Conservation (phyloP, 768 basidiomycete genomes). For the Auricularia cornea region DNA sequence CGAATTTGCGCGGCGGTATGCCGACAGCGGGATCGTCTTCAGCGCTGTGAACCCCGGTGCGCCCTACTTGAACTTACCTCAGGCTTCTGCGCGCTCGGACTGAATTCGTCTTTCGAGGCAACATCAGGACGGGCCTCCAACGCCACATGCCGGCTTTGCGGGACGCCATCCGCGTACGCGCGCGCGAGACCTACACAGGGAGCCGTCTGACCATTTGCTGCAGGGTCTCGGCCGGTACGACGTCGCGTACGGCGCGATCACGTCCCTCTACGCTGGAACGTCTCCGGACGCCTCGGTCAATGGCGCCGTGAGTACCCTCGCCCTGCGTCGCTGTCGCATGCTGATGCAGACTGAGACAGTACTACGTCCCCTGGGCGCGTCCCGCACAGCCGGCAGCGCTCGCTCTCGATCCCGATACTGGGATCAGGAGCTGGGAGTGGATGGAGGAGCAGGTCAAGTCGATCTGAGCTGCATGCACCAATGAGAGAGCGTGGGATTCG, state of each 20-base stretch:
- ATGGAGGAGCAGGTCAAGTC: conserved; percentile 37
- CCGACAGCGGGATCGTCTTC: conserved; percentile 9
- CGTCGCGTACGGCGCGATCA: background rate
- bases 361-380: conserved; percentile 42
- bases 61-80: background rate
- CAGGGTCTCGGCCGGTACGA: too few species aligned
- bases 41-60: conserved; percentile 14
- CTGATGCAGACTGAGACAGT: conserved; percentile 28
- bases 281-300: conserved; percentile 23
- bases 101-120: background rate
- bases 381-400: conserved; percentile 23
- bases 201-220: too few species aligned
- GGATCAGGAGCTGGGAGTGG: conserved; percentile 35
- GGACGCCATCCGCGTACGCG: too few species aligned
- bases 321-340: too few species aligned
- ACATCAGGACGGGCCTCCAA: background rate
- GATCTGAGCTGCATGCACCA: conserved; percentile 2
- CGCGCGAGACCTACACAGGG: too few species aligned
- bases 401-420: conserved; percentile 27
- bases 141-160: background rate
- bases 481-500: too few species aligned
- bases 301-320: conserved; percentile 27
- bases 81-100: background rate
- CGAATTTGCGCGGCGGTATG: conserved; percentile 8
- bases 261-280: background rate